Evolutionary conservation across 768 basidiomycete species (phyloP).

Genomic region (Rhodocollybia butyracea): DNA sequence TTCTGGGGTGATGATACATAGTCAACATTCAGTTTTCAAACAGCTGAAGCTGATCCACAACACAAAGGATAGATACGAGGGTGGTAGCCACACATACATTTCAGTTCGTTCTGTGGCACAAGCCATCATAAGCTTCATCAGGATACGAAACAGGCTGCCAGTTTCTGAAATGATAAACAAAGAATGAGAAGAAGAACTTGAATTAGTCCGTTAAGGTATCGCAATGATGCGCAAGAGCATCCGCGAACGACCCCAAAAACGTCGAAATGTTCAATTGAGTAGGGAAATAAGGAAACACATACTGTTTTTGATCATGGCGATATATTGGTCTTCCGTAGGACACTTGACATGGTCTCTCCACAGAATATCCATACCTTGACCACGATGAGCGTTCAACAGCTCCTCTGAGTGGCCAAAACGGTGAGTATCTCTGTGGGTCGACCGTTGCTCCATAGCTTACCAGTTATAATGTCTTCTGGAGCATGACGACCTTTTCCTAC

Average conservation of each 20-base stretch:
- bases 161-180: slow-evolving; percentile 74
- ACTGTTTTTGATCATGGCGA: slow-evolving; percentile 98
- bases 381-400: slow-evolving; percentile 84
- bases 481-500: slow-evolving; percentile 59
- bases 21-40: too few species aligned
- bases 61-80: too few species aligned
- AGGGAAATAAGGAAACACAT: slow-evolving; percentile 12
- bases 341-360: slow-evolving; percentile 92
- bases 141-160: slow-evolving; percentile 87
- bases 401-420: too few species aligned
- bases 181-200: background rate
- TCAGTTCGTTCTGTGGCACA: slow-evolving; percentile 60
- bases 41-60: too few species aligned
- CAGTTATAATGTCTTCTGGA: slow-evolving; percentile 2
- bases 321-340: slow-evolving; percentile 92
- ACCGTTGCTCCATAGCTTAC: background rate
- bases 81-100: slow-evolving; percentile 41
- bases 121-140: slow-evolving; percentile 96
- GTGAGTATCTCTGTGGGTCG: too few species aligned
- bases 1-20: slow-evolving; percentile 36
- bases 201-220: background rate
- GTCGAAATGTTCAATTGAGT: background rate
- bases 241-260: too few species aligned
- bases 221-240: too few species aligned
- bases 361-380: slow-evolving; percentile 91